Percentiles rank a stretch among this genome's conserved stretches.
phyloP scores from a whole-genome alignment of 805 yeast species.

The Yarrowia yakushimensis region DNA sequence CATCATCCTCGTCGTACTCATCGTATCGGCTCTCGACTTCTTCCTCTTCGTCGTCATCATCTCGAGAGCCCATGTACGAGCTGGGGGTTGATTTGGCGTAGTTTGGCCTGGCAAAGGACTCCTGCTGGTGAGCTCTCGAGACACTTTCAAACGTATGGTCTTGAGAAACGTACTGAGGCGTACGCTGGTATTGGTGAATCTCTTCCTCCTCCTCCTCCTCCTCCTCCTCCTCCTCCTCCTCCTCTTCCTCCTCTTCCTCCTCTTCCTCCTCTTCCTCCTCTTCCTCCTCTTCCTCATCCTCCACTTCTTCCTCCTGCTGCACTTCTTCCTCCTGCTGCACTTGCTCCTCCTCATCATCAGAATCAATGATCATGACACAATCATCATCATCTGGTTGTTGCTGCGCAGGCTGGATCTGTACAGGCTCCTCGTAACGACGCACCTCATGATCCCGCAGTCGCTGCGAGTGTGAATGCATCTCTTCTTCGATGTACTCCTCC shows the following conservation, averaged over 20 bases:
- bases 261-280: not conserved
- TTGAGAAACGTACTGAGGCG: not conserved
- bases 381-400: not conserved
- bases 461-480: not conserved
- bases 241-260: not conserved
- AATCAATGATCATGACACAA: not conserved
- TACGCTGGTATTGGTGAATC: not conserved
- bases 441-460: not conserved
- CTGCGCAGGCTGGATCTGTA: not conserved
- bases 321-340: not conserved
- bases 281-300: not conserved
- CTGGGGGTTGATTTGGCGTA: constrained; percentile 3
- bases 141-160: not conserved
- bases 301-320: not conserved
- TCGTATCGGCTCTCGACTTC: constrained; percentile 26
- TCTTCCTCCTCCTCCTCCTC: not conserved
- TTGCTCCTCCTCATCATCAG: constrained; percentile 12
- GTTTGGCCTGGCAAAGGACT: not conserved
- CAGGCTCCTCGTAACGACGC: not conserved
- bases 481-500: not conserved
- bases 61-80: constrained; percentile 17
- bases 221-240: not conserved
- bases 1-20: not conserved
- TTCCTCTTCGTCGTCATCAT: constrained; percentile 23
- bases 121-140: not conserved